Evolutionary conservation across 257 asterid species (phyloP).

Genomic region (Coffea eugenioides): DNA sequence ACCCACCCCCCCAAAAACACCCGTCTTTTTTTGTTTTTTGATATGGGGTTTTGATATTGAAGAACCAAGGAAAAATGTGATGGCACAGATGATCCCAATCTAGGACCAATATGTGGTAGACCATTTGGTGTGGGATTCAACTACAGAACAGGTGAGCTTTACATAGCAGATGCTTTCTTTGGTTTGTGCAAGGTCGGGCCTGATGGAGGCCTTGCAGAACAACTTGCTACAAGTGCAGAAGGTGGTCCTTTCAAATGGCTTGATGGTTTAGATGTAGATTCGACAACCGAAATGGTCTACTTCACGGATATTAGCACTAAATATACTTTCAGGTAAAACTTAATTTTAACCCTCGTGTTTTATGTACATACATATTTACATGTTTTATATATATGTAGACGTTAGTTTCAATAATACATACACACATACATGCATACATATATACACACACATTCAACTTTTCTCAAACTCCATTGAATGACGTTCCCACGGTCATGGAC

Average conservation of each 20-base stretch:
- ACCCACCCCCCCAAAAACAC: no score
- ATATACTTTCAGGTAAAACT: neutral
- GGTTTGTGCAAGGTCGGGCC: slow-evolving; percentile 28
- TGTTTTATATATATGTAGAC: no score
- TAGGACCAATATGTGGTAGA: slow-evolving; percentile 38
- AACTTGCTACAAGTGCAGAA: slow-evolving; percentile 3
- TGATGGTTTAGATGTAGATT: slow-evolving; percentile 13
- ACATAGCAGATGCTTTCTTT: slow-evolving; percentile 31
- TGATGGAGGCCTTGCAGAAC: slow-evolving; percentile 15
- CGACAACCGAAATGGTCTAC: neutral
- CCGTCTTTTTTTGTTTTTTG: neutral
- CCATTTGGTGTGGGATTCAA: slow-evolving; percentile 48
- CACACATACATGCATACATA: no score
- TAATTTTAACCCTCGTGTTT: neutral
- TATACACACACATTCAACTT: no score
- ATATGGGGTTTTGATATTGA: neutral
- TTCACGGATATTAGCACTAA: slow-evolving; percentile 11
- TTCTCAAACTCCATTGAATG: no score
- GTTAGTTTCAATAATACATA: no score
- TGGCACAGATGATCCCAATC: slow-evolving; percentile 24
- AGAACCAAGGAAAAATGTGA: slow-evolving; percentile 46
- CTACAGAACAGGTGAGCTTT: slow-evolving; percentile 33
- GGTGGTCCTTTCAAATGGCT: slow-evolving; percentile 13
- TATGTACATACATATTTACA: no score
- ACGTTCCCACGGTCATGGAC: no score